Evolutionary conservation across 2,329 filamentous ascomycete species (phyloP), one percentile per base, ranked within the genome.

Genomic region (Trichoderma endophyticum): DNA sequence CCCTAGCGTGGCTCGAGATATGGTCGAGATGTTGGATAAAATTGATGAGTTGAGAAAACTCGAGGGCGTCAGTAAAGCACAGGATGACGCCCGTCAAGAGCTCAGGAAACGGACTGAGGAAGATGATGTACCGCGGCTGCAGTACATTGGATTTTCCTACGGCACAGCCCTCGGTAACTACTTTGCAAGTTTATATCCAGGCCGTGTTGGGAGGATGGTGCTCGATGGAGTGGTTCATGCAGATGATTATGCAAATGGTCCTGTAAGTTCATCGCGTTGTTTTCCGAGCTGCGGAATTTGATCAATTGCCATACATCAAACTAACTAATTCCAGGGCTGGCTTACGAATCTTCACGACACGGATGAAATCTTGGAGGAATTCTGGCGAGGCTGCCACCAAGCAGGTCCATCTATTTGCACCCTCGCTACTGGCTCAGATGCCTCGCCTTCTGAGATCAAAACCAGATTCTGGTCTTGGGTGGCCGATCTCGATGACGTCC

Each of bases 151-250:
- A 0, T 81, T 82, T 72, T 83, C 81, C 18, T 84, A 84, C 70
- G 82, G 82, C 24, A 81, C 80, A 5, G 67, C 82, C 12, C 74
- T 84, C 11, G 83, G 83, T 3, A 78, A 77, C 7, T 82, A 80
- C 3, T 83, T 83, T 65, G 81, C 82, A 7, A 79, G 81, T 18
- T 82, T 84, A 79, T 83, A 82, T 67, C 83, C 83, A 11, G 80
- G 83, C 65, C 83, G 79, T 48, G 79, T 85, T 73, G 77, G 82
- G 73, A 78, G 83, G 72, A 74, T 86, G 66, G 80, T 88, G 26
- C 70, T 81, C 2, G 79, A 81, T 48, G 80, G 78, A 74, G 81
- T 77, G 6, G 77, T 81, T 9, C 77, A 81, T 62, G 57, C 67
- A 11, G 24, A 28, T 21, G 67, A 70, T 34, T 70, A 62, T n/a